Evolutionary conservation across 1,284 basidiomycete species (phyloP).

Genomic region (Cutaneotrichosporon sp.): DNA sequence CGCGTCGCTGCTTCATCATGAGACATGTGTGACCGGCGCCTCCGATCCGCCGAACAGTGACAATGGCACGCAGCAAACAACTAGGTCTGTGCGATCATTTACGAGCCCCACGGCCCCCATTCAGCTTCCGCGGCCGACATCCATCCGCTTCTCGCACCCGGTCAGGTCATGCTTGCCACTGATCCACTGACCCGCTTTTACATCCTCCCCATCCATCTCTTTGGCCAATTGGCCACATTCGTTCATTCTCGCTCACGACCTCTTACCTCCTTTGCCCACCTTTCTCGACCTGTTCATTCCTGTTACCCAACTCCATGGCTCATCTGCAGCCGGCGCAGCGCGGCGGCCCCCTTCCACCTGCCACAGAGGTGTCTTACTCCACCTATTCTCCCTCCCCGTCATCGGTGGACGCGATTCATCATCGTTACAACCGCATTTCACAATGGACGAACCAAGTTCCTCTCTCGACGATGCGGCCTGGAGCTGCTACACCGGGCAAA

Average conservation of each 20-base stretch:
- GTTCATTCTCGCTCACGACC: background rate
- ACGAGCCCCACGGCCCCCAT: too few species aligned
- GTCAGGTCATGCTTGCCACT: too few species aligned
- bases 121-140: too few species aligned
- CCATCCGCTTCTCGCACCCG: too few species aligned
- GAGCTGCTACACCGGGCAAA: background rate
- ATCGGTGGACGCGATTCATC: conserved; percentile 11
- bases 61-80: too few species aligned
- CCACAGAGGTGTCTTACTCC: conserved; percentile 13
- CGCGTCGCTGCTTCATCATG: too few species aligned
- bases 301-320: background rate
- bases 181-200: background rate
- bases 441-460: conserved; percentile 13
- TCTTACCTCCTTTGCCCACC: background rate
- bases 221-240: background rate
- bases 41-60: too few species aligned
- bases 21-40: too few species aligned
- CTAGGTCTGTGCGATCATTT: too few species aligned
- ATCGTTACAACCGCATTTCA: conserved; percentile 8
- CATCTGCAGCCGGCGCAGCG: background rate
- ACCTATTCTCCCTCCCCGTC: conserved; percentile 22
- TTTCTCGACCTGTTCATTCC: background rate
- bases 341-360: background rate
- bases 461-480: background rate
- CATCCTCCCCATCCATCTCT: background rate